Percentiles rank a stretch among this genome's conserved stretches.
Conservation (phyloP, 1,284 basidiomycete genomes). For the Ustilago curta region DNA sequence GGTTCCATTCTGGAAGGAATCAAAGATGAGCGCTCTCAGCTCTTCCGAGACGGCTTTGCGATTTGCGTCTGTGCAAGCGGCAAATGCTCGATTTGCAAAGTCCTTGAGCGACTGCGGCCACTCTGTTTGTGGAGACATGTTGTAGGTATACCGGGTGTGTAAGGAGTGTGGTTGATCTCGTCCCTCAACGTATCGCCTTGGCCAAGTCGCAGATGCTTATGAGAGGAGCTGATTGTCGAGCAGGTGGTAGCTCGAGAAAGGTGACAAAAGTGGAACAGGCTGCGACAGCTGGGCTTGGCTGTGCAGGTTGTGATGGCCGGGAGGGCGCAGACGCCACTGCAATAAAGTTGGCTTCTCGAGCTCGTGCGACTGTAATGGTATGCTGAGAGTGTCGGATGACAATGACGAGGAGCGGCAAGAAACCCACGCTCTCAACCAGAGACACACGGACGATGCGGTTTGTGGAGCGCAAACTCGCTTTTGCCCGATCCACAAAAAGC, state of each 20-base stretch:
- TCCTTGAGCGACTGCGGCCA: constrained; percentile 62
- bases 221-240: not conserved
- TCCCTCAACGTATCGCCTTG: not conserved
- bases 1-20: constrained; percentile 74
- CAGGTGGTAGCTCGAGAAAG: not conserved
- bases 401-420: not conserved
- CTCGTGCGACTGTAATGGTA: not conserved
- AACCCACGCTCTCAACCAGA: not conserved
- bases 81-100: constrained; percentile 64
- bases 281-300: not conserved
- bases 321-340: not conserved
- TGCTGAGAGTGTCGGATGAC: not conserved
- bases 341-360: not conserved
- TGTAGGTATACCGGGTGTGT: not conserved
- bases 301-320: no score
- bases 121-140: constrained; percentile 54
- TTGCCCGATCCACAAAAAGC: not conserved
- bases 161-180: not conserved
- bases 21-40: constrained; percentile 70
- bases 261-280: not conserved
- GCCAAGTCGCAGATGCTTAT: not conserved
- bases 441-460: not conserved
- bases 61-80: constrained; percentile 69
- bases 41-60: constrained; percentile 70
- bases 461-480: not conserved